These are phyloP conservation scores for Decorospora gaudefroyi DNA, from an alignment of 2,329 filamentous ascomycete genomes.

Conservation along the genomic window DNA sequence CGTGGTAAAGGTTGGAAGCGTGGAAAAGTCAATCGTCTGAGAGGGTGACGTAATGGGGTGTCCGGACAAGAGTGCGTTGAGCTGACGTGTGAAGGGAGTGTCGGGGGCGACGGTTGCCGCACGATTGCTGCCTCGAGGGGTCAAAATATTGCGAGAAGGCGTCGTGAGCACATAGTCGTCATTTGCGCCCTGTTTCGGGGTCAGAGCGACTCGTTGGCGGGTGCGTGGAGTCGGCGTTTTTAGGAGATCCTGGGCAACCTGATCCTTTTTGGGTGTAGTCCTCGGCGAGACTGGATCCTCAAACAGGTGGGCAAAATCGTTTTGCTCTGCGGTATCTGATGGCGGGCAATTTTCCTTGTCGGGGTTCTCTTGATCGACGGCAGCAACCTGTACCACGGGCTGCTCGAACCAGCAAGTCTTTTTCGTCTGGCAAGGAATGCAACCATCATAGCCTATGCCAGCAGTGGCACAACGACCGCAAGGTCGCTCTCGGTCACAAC, in stretches of 20 bases:
- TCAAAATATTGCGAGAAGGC: slow-evolving; percentile 45
- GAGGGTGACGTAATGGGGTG: slow-evolving; percentile 38
- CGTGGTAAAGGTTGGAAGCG: slow-evolving; percentile 45
- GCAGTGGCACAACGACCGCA: slow-evolving; percentile 29
- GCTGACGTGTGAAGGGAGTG: slow-evolving; percentile 65
- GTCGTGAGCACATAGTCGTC: slow-evolving; percentile 21
- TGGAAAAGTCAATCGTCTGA: slow-evolving; percentile 38
- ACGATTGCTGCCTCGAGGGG: slow-evolving; percentile 46
- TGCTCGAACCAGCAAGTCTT: slow-evolving; percentile 25
- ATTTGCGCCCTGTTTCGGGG: slow-evolving; percentile 36
- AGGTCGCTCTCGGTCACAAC: slow-evolving; percentile 35
- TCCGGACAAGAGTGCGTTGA: slow-evolving; percentile 63
- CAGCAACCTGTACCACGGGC: slow-evolving; percentile 17
- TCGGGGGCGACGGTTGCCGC: slow-evolving; percentile 41
- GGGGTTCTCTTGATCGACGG: slow-evolving; percentile 29
- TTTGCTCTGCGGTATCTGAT: slow-evolving; percentile 44
- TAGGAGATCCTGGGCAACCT: slow-evolving; percentile 56
- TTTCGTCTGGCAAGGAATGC: slow-evolving; percentile 26
- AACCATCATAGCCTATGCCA: slow-evolving; percentile 29
- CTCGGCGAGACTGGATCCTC: slow-evolving; percentile 64
- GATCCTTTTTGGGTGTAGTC: slow-evolving; percentile 62
- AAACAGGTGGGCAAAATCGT: slow-evolving; percentile 68
- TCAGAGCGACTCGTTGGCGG: slow-evolving; percentile 44
- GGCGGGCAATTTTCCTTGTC: slow-evolving; percentile 64
- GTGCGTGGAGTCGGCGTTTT: slow-evolving; percentile 53